Conservation (phyloP, 352 stramenopile species). For the Pythium scleroteichum region DNA sequence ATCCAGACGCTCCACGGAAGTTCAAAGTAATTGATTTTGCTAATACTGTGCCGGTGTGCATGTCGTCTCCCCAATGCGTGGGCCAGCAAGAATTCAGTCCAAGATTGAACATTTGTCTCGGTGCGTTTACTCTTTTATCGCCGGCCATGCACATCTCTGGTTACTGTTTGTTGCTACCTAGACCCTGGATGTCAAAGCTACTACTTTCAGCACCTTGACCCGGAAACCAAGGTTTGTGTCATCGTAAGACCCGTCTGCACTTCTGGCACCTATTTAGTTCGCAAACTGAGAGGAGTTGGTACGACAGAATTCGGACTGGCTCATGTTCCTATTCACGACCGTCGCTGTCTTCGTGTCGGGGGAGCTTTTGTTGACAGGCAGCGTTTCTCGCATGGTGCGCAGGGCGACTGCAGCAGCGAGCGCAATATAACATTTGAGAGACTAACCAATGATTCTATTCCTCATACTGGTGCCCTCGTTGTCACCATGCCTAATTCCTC, state of each 20-base stretch:
- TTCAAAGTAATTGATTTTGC: not conserved
- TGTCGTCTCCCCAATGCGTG: slow-evolving; percentile 26
- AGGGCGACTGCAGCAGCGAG: slow-evolving; percentile 1
- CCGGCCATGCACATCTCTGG: not conserved
- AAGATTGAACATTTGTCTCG: slow-evolving; percentile 52
- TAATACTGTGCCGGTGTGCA: slow-evolving; percentile 21
- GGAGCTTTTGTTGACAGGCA: slow-evolving; percentile 45
- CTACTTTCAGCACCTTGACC: slow-evolving; percentile 62
- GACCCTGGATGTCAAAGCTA: slow-evolving; percentile 63
- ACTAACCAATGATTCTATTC: not conserved
- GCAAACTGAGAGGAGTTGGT: too few species aligned
- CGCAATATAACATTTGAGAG: not conserved
- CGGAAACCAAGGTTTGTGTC: slow-evolving; percentile 41
- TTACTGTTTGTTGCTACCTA: slow-evolving; percentile 25
- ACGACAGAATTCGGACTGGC: slow-evolving; percentile 40
- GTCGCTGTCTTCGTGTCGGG: slow-evolving; percentile 39
- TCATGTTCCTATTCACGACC: slow-evolving; percentile 34
- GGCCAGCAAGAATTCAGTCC: slow-evolving; percentile 44
- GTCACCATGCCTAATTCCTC: not conserved
- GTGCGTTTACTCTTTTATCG: slow-evolving; percentile 19
- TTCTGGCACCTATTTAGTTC: too few species aligned
- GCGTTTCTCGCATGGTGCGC: slow-evolving; percentile 18
- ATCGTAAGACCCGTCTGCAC: slow-evolving; percentile 54
- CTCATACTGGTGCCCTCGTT: not conserved
- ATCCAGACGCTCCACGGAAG: slow-evolving; percentile 2